Evolutionary conservation across 2,329 filamentous ascomycete species (phyloP), one percentile per base, ranked within the genome.

Genomic region (Harringtonia aguacate): DNA sequence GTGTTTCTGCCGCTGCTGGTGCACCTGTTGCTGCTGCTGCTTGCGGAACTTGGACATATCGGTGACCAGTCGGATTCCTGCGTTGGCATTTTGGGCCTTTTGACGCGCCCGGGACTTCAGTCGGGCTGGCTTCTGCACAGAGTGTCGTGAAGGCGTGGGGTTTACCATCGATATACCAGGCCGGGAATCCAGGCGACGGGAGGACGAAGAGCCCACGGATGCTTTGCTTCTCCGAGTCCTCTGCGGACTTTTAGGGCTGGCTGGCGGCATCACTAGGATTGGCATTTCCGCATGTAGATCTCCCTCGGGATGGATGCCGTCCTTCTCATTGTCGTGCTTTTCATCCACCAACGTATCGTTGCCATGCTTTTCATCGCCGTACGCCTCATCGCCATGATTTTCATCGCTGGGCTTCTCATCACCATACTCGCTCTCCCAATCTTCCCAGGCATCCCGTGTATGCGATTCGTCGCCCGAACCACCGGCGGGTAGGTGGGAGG

Each of bases 11-110:
- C 61, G 62, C 13, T 66, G 56, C 20, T 59, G 69, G 56, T 55
- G 44, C 13, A 40, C 43, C 22, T 46, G 39, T n/a, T 60, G 69
- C 57, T 56, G 68, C 51, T 58, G 60, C 24, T 65, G 64, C 38
- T 52, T 55, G 22, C 63, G 74, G 56, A 68, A 67, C 48, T 60
- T 65, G 48, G 76, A 66, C 66, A 86, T 81, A 55, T 81, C 80
- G 3, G 84, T 88, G 50, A 86, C 77, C 18, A 87, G 59, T 50
- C 68, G 80, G 55, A 85, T 84, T 13, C 79, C 79, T 9, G 74
- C 75, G 60, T 72, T 69, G 45, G 70, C 68, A 58, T 80, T 76
- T 55, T 79, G 68, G 20, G 70, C 68, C 53, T 75, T 76, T 54
- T 83, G 78, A 42, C 78, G 69, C 27, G 72, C 70, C 44, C 72